phyloP scores from a whole-genome alignment of 495 filamentous ascomycete genomes.

The Podospora conica region DNA sequence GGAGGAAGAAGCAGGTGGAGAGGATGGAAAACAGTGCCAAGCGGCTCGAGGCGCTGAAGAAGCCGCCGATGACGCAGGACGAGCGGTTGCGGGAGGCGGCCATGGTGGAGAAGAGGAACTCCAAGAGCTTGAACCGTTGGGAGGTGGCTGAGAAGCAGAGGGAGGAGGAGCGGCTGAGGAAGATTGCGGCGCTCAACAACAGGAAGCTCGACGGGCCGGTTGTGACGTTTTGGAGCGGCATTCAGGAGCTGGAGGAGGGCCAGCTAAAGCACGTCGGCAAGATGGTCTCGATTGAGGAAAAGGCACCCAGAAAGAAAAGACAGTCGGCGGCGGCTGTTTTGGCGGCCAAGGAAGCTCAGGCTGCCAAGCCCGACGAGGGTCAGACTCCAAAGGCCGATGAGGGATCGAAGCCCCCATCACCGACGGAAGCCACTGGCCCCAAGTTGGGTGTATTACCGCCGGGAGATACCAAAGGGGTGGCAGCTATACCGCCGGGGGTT shows the following conservation, averaged over 20 bases:
- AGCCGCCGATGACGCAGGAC: conserved; percentile 81
- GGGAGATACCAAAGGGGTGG: not conserved
- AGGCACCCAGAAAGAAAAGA: conserved; percentile 43
- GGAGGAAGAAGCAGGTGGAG: conserved; percentile 68
- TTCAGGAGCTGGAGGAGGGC: conserved; percentile 69
- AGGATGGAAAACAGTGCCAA: conserved; percentile 85
- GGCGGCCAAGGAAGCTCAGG: conserved; percentile 27
- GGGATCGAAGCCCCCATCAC: conserved; percentile 12
- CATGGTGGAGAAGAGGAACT: conserved; percentile 72
- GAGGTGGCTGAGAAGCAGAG: conserved; percentile 84
- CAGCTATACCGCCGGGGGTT: not conserved
- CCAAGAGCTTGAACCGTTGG: conserved; percentile 90
- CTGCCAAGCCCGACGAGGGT: conserved; percentile 24
- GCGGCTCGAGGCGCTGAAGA: conserved; percentile 64
- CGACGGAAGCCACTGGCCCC: conserved; percentile 14
- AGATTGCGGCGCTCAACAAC: conserved; percentile 78
- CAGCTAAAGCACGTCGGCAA: conserved; percentile 70
- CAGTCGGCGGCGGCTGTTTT: conserved; percentile 28
- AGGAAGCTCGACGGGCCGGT: conserved; percentile 83
- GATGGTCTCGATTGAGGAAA: conserved; percentile 54
- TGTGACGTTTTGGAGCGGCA: conserved; percentile 87
- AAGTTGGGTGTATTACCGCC: conserved; percentile 12
- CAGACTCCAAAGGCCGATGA: conserved; percentile 22
- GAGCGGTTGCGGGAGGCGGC: conserved; percentile 80
- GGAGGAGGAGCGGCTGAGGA: conserved; percentile 72